Conservation (phyloP, 139 green algal species). For the Chlamydomonas sp. region DNA sequence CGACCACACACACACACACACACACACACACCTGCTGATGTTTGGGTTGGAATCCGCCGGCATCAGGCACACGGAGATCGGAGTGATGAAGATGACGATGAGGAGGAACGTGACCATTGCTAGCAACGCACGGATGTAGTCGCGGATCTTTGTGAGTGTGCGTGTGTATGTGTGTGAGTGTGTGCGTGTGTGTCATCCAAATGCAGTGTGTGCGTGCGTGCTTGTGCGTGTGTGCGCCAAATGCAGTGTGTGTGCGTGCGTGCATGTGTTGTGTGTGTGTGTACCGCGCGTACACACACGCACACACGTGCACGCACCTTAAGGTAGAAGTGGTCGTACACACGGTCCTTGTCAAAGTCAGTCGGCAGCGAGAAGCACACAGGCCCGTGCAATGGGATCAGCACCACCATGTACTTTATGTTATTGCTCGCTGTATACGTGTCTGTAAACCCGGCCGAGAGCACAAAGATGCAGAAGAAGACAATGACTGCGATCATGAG, state of each 20-base stretch:
- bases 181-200: not conserved
- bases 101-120: conserved; percentile 23
- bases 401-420: conserved; percentile 12
- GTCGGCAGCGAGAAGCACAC: conserved; percentile 34
- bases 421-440: conserved; percentile 29
- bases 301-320: conserved; percentile 11
- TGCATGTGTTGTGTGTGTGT: not conserved
- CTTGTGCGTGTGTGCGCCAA: not conserved
- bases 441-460: conserved; percentile 31
- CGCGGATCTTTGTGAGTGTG: conserved; percentile 19
- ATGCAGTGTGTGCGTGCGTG: not conserved
- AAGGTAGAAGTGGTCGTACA: conserved; percentile 36
- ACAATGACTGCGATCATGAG: conserved; percentile 16
- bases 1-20: too few species aligned
- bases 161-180: too few species aligned
- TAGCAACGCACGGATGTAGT: conserved; percentile 29
- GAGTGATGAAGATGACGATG: conserved; percentile 35
- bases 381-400: conserved; percentile 26
- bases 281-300: not conserved
- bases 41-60: conserved; percentile 7
- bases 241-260: not conserved
- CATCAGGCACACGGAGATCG: conserved; percentile 37
- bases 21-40: conserved; percentile 3
- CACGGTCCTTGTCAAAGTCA: conserved; percentile 26
- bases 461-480: conserved; percentile 28